Evolutionary conservation across 805 yeast genomes (phyloP).

Genomic region (Monosporozyma aquatica): DNA sequence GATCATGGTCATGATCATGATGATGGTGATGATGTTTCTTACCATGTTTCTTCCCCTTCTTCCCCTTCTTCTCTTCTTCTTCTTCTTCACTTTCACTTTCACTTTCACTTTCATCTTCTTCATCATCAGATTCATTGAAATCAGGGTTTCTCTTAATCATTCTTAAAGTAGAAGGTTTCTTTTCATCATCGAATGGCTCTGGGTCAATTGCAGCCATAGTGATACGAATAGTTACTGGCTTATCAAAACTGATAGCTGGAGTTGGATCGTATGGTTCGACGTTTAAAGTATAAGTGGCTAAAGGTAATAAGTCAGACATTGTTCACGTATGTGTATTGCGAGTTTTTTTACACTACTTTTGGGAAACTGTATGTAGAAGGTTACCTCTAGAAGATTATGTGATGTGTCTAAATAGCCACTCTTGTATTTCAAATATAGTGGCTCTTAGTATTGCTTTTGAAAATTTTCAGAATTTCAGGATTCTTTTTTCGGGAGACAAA

Average conservation of each 20-base stretch:
- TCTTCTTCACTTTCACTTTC: no score
- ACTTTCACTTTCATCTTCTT: constrained; percentile 37
- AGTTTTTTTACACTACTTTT: neutral
- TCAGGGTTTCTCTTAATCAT: constrained; percentile 63
- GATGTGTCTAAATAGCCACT: neutral
- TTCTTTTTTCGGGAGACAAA: no score
- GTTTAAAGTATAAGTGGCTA: constrained; percentile 79
- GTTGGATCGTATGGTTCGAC: constrained; percentile 81
- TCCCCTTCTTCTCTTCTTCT: constrained; percentile 32
- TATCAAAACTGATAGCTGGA: constrained; percentile 76
- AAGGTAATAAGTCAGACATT: constrained; percentile 71
- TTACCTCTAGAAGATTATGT: no score
- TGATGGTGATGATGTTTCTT: constrained; percentile 25
- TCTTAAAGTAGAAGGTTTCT: constrained; percentile 82
- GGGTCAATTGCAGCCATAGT: constrained; percentile 96
- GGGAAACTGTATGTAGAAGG: no score
- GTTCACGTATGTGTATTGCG: constrained; percentile 1
- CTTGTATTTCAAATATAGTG: no score
- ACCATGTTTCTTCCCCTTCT: constrained; percentile 37
- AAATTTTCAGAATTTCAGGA: no score
- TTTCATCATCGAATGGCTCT: constrained; percentile 64
- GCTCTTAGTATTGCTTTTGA: no score
- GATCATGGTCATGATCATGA: constrained; percentile 10
- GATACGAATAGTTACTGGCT: constrained; percentile 82
- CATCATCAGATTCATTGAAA: constrained; percentile 39